Conservation (phyloP, 1,284 basidiomycete species). For the Hemileia vastatrix region DNA sequence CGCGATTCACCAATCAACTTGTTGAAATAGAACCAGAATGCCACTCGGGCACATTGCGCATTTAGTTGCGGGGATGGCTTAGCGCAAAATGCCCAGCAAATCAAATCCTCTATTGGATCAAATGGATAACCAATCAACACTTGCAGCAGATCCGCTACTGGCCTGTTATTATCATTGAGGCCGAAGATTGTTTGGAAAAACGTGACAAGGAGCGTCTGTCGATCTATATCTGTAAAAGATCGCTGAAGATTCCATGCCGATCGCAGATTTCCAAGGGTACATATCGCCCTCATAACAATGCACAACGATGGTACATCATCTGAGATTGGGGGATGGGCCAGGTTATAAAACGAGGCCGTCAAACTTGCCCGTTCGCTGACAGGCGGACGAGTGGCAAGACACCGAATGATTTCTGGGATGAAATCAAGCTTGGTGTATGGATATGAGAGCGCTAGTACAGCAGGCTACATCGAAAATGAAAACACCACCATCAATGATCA, state of each 20-base stretch:
- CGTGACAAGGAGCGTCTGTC: constrained; percentile 2
- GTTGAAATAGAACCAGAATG: constrained; percentile 12
- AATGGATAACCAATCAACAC: constrained; percentile 12
- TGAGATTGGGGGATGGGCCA: constrained; percentile 8
- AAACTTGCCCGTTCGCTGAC: neutral
- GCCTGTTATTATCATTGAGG: constrained; percentile 16
- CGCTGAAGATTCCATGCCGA: constrained; percentile 21
- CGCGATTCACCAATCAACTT: constrained; percentile 13
- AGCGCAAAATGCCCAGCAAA: constrained; percentile 1
- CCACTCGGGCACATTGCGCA: constrained; percentile 7
- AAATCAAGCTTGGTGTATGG: constrained; percentile 13
- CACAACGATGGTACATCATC: constrained; percentile 4
- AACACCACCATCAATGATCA: neutral
- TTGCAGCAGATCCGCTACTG: neutral
- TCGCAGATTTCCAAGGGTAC: constrained; percentile 3
- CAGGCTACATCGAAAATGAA: neutral
- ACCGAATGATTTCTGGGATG: constrained; percentile 14
- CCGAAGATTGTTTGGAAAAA: constrained; percentile 16
- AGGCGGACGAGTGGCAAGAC: constrained; percentile 12
- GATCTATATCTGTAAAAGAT: constrained; percentile 3
- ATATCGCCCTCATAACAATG: constrained; percentile 13
- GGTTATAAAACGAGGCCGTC: constrained; percentile 9
- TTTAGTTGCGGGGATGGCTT: neutral
- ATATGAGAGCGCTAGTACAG: constrained; percentile 7
- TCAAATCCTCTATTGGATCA: constrained; percentile 13